phyloP scores from a whole-genome alignment of 2,329 filamentous ascomycete genomes.

The Aphanocladium album region DNA sequence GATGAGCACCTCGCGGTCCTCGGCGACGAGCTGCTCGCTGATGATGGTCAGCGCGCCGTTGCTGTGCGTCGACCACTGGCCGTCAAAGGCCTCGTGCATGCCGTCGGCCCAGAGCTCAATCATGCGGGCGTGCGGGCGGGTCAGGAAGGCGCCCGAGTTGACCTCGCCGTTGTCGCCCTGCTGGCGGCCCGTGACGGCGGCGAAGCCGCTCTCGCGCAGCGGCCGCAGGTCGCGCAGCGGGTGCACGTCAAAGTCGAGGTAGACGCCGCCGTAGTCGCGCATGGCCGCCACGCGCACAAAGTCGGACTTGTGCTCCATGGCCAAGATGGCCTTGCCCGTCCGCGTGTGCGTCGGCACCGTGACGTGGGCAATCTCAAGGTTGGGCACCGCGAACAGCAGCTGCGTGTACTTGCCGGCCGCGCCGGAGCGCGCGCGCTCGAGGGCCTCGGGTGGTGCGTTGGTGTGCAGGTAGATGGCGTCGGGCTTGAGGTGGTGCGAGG shows the following conservation, averaged over 20 bases:
- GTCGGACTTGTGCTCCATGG: slow-evolving; percentile 20
- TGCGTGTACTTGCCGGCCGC: slow-evolving; percentile 18
- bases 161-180: slow-evolving; percentile 3
- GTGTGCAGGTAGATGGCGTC: slow-evolving; percentile 23
- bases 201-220: slow-evolving; percentile 16
- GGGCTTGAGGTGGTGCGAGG: slow-evolving; percentile 17
- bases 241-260: slow-evolving; percentile 17
- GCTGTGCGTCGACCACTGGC: slow-evolving; percentile 21
- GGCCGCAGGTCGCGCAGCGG: slow-evolving; percentile 12
- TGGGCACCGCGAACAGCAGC: slow-evolving; percentile 18
- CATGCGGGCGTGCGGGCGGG: background rate
- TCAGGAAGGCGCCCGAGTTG: slow-evolving; percentile 18
- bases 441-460: slow-evolving; percentile 15
- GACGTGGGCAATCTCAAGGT: slow-evolving; percentile 6
- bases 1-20: slow-evolving; percentile 18
- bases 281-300: slow-evolving; percentile 19
- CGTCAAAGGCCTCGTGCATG: slow-evolving; percentile 21
- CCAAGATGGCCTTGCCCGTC: slow-evolving; percentile 14
- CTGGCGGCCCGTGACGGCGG: slow-evolving; percentile 13
- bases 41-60: slow-evolving; percentile 18
- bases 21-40: slow-evolving; percentile 42
- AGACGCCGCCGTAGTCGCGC: slow-evolving; percentile 15
- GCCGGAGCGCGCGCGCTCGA: slow-evolving; percentile 7
- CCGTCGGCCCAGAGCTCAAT: slow-evolving; percentile 1
- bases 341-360: slow-evolving; percentile 12